These are phyloP conservation scores for Rosa rugosa DNA, from an alignment of 306 rosid genomes.

Conservation along the genomic window DNA sequence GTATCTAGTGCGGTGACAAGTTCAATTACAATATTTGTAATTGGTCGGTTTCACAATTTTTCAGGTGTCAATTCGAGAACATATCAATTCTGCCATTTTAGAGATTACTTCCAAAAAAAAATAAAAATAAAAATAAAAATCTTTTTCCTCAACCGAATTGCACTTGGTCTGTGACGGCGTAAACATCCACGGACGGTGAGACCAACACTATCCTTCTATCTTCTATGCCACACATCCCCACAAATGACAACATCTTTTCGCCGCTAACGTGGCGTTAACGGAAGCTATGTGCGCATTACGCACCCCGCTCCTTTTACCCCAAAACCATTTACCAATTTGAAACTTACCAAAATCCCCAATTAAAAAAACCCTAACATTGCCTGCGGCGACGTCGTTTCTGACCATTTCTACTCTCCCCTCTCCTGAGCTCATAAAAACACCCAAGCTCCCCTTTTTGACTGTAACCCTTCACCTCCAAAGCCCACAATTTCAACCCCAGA, in stretches of 20 bases:
- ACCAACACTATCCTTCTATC: neutral
- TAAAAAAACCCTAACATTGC: neutral
- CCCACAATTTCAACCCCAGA: neutral
- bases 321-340: neutral
- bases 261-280: neutral
- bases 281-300: constrained; percentile 20
- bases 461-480: neutral
- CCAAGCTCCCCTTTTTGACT: neutral
- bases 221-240: constrained; percentile 1
- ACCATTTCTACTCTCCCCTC: neutral
- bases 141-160: neutral
- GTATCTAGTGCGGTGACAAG: no score
- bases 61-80: no score
- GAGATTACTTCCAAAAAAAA: no score
- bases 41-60: no score
- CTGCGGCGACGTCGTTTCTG: neutral
- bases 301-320: neutral
- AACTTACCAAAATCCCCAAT: constrained; percentile 2
- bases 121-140: neutral
- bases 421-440: neutral
- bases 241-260: neutral
- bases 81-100: no score
- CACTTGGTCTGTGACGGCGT: constrained; percentile 12
- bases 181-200: neutral
- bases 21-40: no score